phyloP scores from a whole-genome alignment of 768 basidiomycete genomes.

The Strobilomyces echinocephalus region DNA sequence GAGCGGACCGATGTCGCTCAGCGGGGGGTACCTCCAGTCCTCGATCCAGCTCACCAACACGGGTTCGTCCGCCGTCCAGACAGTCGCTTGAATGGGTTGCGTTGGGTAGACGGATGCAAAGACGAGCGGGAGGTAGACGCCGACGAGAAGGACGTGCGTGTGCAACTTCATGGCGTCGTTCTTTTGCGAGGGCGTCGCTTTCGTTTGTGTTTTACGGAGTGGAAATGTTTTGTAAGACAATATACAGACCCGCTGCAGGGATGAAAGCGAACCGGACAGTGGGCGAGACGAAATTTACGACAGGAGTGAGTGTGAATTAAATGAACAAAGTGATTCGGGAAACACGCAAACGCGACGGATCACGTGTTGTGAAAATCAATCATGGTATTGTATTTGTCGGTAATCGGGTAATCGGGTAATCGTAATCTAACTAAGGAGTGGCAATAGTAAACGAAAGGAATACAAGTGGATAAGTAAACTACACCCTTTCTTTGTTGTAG shows the following conservation, averaged over 20 bases:
- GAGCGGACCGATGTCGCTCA: slow-evolving; percentile 40
- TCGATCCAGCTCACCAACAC: slow-evolving; percentile 49
- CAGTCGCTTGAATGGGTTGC: slow-evolving; percentile 42
- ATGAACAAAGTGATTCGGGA: neutral
- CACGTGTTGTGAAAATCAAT: slow-evolving; percentile 28
- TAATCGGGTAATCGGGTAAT: neutral
- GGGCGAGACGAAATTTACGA: slow-evolving; percentile 3
- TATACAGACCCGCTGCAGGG: slow-evolving; percentile 29
- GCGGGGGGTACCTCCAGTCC: slow-evolving; percentile 36
- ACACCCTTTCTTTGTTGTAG: slow-evolving; percentile 13
- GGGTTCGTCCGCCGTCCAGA: slow-evolving; percentile 41
- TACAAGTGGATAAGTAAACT: slow-evolving; percentile 20
- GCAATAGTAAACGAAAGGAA: slow-evolving; percentile 3
- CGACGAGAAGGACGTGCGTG: neutral
- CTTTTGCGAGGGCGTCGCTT: neutral
- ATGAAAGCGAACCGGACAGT: slow-evolving; percentile 1
- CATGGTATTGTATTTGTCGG: neutral
- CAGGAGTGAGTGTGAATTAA: neutral
- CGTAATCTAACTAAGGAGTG: slow-evolving; percentile 10
- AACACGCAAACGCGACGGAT: slow-evolving; percentile 15
- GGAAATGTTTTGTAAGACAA: neutral
- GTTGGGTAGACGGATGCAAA: slow-evolving; percentile 47
- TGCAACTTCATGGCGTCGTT: slow-evolving; percentile 6
- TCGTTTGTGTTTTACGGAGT: neutral
- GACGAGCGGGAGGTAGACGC: slow-evolving; percentile 11